Base-by-base conservation (phyloP, 2,329 filamentous ascomycete species). In the Monilinia fructigena region DNA sequence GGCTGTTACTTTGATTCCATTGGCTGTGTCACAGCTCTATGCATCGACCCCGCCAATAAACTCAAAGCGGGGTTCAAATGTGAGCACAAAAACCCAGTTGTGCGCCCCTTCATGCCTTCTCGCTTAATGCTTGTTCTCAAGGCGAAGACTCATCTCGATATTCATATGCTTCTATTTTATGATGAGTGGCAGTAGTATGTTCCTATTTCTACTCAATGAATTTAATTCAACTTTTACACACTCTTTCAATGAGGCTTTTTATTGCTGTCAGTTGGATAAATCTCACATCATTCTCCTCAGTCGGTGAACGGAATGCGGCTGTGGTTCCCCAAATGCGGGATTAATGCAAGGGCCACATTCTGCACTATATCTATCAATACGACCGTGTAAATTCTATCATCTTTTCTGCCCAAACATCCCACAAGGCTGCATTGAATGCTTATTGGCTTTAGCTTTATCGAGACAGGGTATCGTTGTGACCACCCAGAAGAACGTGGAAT, bases 361-460 rank as follows among this genome's bases (percentile, higher is more conserved):
- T 31, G 42, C 58, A 58, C 5, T 31, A 28, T 48, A 60, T 35
- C 53, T 42, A 14, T 16, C 16, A 23, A 8, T 48, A 38, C 28
- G 48, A 54, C 16, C 1, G 60, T 55, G 48, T 63, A 61, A 61
- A 45, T 26, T 61, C 8, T 50, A 48, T 48, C 42, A 38, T 50
- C 8, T 38, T 35, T 35, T 50, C 28, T 42, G 23, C 47, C 60
- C 48, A 14, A 53, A 40, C 47, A 54, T 63, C 23, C 38, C 53
- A 60, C 56, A 60, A 45, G 45, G 45, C 63, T 53, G 11, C 12
- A 59, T n/a, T 47, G 12, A 42, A 53, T 65, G 55, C 47, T 65
- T 65, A 47, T 60, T 60, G n/a, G 28, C 47, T 60, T 42, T 60
- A 14, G 4, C 31, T 65, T 8, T n/a, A 38, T 28, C 11, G 12